Evolutionary conservation across 2,329 filamentous ascomycete species (phyloP), one percentile per base, ranked within the genome.

Genomic region (Metarhizium sp.): DNA sequence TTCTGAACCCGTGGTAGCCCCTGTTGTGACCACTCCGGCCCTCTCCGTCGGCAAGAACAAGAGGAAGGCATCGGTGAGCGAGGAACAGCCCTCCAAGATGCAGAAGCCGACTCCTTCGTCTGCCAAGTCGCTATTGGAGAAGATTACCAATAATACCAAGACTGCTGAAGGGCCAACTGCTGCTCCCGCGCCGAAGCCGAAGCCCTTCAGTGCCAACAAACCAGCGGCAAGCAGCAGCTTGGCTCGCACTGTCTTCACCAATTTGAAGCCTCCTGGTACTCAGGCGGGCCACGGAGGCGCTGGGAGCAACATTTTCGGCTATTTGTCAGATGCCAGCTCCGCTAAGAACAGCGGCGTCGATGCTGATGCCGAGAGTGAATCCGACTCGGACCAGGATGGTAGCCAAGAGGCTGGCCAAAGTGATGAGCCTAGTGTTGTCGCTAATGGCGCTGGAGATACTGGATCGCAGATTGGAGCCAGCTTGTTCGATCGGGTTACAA

Each of bases 251-350:
- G 72, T 77, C 11, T 69, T 78, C 57, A 69, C 71, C 42, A 71
- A 68, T 54, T 52, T 69, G 16, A 75, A 76, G 63, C 63, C 71
- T 8, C 58, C 59, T 14, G 62, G 59, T 49, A 57, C 59, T 16
- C 61, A 61, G 51, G 50, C 52, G 8, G 48, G 66, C 1, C 54
- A 65, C 29, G 65, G 60, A 16, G 62, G 67, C 42, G 65, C 61
- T 20, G 62, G 67, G 46, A 62, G 67, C 49, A 84, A 85, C 62
- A 82, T 84, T 51, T 86, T 86, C 62, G 77, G 76, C 29, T 79
- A 84, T 60, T 73, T 85, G 7, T 84, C 81, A 1, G 79, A 81
- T 62, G 73, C 71, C 36, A 80, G 78, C 60, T 79, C 78, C 14
- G 71, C 75, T 45, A 79, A 79, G 65, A 80, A 76, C 52, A 82